Evolutionary conservation across 306 rosid species (phyloP).

Genomic region (Vigna radiata): DNA sequence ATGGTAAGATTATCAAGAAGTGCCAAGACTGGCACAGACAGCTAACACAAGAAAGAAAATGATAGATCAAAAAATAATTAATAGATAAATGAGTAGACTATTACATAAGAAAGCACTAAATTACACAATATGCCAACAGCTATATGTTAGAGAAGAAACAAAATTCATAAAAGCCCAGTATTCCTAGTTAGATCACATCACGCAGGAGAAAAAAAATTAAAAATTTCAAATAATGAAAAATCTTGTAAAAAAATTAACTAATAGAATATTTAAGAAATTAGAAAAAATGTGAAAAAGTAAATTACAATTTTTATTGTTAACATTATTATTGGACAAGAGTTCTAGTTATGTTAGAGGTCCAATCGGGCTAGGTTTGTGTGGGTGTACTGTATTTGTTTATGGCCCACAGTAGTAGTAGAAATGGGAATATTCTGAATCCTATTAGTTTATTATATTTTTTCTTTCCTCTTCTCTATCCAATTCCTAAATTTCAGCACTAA

Average conservation of each 20-base stretch:
- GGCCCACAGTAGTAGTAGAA: conserved; percentile 21
- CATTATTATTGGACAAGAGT: not conserved
- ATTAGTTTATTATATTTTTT: conserved; percentile 17
- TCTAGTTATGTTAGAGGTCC: conserved; percentile 1
- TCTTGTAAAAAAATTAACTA: not conserved
- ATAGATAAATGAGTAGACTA: not conserved
- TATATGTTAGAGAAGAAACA: conserved; percentile 28
- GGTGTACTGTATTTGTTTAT: not conserved
- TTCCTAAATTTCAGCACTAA: conserved; percentile 32
- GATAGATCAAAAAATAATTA: not conserved
- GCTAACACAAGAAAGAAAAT: conserved; percentile 4
- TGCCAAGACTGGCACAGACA: conserved; percentile 7
- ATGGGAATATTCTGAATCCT: conserved; percentile 29
- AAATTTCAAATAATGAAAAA: not conserved
- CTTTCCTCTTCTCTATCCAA: conserved; percentile 37
- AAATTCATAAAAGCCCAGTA: conserved; percentile 26
- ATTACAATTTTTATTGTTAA: not conserved
- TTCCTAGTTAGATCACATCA: not conserved
- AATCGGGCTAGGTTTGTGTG: not conserved
- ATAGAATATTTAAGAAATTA: conserved; percentile 12
- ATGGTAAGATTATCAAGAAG: conserved; percentile 9
- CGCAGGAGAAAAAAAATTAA: not conserved
- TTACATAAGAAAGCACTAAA: not conserved
- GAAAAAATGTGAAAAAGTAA: not conserved
- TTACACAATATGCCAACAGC: conserved; percentile 6